Evolutionary conservation across 257 asterid species (phyloP).

Genomic region (Jacaranda mimosifolia): DNA sequence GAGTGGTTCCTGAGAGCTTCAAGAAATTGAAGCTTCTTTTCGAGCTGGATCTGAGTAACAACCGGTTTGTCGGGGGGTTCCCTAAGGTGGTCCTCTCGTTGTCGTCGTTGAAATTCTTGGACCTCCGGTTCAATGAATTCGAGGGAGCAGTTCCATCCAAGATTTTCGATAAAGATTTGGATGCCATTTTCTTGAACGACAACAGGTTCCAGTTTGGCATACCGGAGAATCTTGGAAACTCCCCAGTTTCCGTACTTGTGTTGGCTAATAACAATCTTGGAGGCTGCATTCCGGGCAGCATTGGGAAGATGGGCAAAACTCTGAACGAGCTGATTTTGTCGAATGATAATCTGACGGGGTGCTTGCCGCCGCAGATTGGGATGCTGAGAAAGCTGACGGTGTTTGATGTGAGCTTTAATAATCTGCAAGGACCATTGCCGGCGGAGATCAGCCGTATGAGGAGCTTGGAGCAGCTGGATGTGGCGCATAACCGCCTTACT

Average conservation of each 20-base stretch:
- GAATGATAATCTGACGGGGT: constrained; percentile 77
- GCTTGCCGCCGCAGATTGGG: constrained; percentile 71
- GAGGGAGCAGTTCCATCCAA: constrained; percentile 65
- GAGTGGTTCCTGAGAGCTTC: constrained; percentile 58
- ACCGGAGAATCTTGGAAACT: constrained; percentile 70
- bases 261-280: constrained; percentile 73
- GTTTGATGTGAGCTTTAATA: constrained; percentile 72
- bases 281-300: constrained; percentile 72
- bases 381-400: constrained; percentile 59
- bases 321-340: constrained; percentile 62
- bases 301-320: constrained; percentile 67
- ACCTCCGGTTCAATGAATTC: constrained; percentile 74
- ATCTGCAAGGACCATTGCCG: constrained; percentile 66
- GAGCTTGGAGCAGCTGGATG: constrained; percentile 65
- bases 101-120: constrained; percentile 63
- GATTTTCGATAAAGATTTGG: constrained; percentile 62
- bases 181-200: constrained; percentile 72
- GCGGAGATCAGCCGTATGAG: constrained; percentile 50
- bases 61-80: constrained; percentile 73
- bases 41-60: constrained; percentile 78
- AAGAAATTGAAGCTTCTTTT: constrained; percentile 48
- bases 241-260: constrained; percentile 75
- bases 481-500: constrained; percentile 67
- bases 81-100: constrained; percentile 64
- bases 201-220: constrained; percentile 69